phyloP scores from a whole-genome alignment of 805 yeast species.

The Candida ficus region DNA sequence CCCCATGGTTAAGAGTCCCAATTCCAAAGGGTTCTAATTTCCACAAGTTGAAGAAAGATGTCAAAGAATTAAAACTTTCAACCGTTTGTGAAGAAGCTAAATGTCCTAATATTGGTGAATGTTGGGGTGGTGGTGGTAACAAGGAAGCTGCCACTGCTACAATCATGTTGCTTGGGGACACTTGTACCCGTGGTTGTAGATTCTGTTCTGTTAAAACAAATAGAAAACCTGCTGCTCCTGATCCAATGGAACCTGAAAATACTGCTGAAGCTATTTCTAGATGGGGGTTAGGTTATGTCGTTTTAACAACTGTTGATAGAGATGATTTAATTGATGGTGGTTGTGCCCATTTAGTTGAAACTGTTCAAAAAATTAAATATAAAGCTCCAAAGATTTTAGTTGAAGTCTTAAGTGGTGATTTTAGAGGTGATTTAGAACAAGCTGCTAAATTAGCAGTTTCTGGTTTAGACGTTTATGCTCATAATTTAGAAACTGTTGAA shows the following conservation, averaged over 20 bases:
- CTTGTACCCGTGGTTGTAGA: constrained; percentile 98
- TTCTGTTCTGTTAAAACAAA: constrained; percentile 96
- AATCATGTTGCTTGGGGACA: constrained; percentile 96
- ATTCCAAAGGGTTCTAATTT: constrained; percentile 93
- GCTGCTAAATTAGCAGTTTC: constrained; percentile 75
- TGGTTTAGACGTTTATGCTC: constrained; percentile 95
- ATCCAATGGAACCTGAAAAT: constrained; percentile 95
- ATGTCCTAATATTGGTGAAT: constrained; percentile 99
- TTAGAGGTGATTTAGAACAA: constrained; percentile 82
- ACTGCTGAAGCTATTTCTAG: constrained; percentile 96
- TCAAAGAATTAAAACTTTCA: constrained; percentile 80
- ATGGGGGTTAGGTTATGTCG: constrained; percentile 99
- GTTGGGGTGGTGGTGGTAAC: constrained; percentile 86
- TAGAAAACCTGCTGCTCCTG: constrained; percentile 81
- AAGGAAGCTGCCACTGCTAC: constrained; percentile 95
- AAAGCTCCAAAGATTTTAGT: constrained; percentile 90
- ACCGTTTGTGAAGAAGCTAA: constrained; percentile 99
- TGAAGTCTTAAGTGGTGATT: constrained; percentile 93
- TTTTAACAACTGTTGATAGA: constrained; percentile 93
- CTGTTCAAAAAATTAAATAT: constrained; percentile 76
- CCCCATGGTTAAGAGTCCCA: constrained; percentile 91
- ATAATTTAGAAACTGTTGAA: constrained; percentile 94
- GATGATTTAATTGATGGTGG: constrained; percentile 96
- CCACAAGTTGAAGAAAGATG: constrained; percentile 76
- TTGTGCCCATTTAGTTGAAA: constrained; percentile 81